These are phyloP conservation scores for Mucor racemosus DNA, from an alignment of 371 early-diverging fungal genomes.

Conservation along the genomic window DNA sequence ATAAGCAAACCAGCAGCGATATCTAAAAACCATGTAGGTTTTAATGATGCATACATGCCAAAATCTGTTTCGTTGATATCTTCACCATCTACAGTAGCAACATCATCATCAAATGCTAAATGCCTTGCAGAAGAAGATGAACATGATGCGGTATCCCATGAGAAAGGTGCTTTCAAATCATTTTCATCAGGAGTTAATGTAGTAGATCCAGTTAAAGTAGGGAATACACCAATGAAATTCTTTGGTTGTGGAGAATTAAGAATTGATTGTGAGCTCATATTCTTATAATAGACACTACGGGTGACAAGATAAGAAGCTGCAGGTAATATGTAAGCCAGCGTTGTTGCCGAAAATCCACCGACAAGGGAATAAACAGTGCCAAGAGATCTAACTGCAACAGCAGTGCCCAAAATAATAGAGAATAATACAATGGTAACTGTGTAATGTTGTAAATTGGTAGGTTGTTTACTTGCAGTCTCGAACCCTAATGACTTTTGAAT, in stretches of 20 bases:
- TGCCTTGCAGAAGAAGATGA: constrained; percentile 26
- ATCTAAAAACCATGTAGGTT: constrained; percentile 31
- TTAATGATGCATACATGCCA: not conserved
- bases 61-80: not conserved
- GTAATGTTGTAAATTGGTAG: constrained; percentile 48
- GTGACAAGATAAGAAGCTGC: constrained; percentile 52
- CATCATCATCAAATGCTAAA: constrained; percentile 30
- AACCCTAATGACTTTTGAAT: constrained; percentile 58
- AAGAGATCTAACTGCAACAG: constrained; percentile 47
- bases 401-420: constrained; percentile 33
- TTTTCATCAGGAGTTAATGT: constrained; percentile 26
- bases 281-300: constrained; percentile 16
- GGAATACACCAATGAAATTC: constrained; percentile 20
- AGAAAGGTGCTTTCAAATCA: constrained; percentile 23
- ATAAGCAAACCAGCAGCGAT: constrained; percentile 38
- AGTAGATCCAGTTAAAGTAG: constrained; percentile 24
- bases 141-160: constrained; percentile 22
- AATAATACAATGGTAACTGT: constrained; percentile 50
- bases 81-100: constrained; percentile 27
- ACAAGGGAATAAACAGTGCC: constrained; percentile 61
- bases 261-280: not conserved
- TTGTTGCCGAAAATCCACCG: constrained; percentile 63
- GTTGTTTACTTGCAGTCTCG: constrained; percentile 46
- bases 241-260: not conserved
- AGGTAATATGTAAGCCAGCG: constrained; percentile 62